Evolutionary conservation across 352 stramenopile species (phyloP).

Genomic region (Phytopythium vexans): DNA sequence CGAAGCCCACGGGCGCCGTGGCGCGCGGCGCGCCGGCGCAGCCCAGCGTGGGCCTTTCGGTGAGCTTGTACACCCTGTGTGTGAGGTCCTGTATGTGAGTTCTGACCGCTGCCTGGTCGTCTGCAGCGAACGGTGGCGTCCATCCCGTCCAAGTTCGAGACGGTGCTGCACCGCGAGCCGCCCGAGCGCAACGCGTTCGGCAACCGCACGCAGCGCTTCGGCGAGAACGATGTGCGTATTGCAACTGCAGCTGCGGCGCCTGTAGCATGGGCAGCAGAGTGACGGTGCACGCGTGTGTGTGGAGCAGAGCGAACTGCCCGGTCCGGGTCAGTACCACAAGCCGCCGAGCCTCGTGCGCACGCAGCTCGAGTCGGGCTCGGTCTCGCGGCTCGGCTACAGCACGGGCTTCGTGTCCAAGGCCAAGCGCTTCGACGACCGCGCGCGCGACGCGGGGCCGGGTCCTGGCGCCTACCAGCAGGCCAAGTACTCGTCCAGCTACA

Average conservation of each 20-base stretch:
- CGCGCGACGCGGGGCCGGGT: conserved; percentile 45
- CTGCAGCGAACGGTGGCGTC: conserved; percentile 48
- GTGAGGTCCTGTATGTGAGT: not conserved
- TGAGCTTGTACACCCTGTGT: not conserved
- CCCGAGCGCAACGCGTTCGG: conserved; percentile 67
- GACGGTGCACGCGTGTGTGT: not conserved
- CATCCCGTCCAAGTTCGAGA: conserved; percentile 82
- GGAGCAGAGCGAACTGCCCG: conserved; percentile 64
- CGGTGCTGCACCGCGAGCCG: conserved; percentile 52
- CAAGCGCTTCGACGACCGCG: conserved; percentile 61
- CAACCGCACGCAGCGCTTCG: conserved; percentile 63
- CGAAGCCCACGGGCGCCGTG: conserved; percentile 31
- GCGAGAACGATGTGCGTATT: conserved; percentile 38
- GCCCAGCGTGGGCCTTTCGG: conserved; percentile 10
- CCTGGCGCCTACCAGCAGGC: conserved; percentile 63
- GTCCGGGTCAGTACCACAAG: conserved; percentile 70
- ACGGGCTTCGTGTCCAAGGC: conserved; percentile 78
- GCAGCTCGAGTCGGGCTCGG: conserved; percentile 56
- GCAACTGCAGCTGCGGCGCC: not conserved
- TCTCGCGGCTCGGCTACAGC: conserved; percentile 70
- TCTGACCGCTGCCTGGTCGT: not conserved
- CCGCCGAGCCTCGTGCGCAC: conserved; percentile 57
- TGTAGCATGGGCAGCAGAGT: not conserved
- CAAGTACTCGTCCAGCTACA: conserved; percentile 18
- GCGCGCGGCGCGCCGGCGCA: conserved; percentile 19